Evolutionary conservation across 495 filamentous ascomycete species (phyloP), one percentile per base, ranked within the genome.

Genomic region (Thermochaetoides thermophila): DNA sequence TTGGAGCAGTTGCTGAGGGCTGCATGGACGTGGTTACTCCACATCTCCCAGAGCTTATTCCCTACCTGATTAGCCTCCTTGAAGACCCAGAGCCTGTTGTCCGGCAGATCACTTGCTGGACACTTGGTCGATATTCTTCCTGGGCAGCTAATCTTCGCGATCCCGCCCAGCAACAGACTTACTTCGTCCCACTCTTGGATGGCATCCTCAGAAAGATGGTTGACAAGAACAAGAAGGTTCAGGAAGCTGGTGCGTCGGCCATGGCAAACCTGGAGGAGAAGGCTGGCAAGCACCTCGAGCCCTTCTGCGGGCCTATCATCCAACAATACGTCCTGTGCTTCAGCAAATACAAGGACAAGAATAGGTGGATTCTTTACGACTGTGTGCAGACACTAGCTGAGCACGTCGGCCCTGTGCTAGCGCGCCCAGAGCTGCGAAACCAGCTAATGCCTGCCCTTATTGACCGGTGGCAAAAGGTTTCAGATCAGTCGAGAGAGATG

Each of bases 331-430:
- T 93, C 25, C 60, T 69, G 38, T 96, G 91, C 54, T 96, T 99
- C 60, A 66, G 57, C 17, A 82, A 78, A 54, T 99, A 96, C 71
- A 95, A 99, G 64, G 87, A 96, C 53, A 75, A 83, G 31, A 99
- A 99, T 63, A 94, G 94, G 74, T 95, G 87, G 61, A 84, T 96
- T 37, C 74, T 99, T 22, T 99, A 99, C 58, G 91, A 96, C 60
- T 99, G 89, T 57, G 81, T 99, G 29, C 89, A 99, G 57, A 96
- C 91, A 0, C 63, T 99, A 24, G 89, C 89, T 10, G 91, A 99
- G 50, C 78, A 85, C 52, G 79, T 96, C 29, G 81, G 83, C 31
- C 73, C 73, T 12, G 73, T 78, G 27, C 61, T 99, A 27, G 74
- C 82, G 7, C 67, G 74, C 43, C 79, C 82, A 3, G 71, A 84